Evolutionary conservation across 495 filamentous ascomycete genomes (phyloP).

Genomic region (Daldinia concentrica): DNA sequence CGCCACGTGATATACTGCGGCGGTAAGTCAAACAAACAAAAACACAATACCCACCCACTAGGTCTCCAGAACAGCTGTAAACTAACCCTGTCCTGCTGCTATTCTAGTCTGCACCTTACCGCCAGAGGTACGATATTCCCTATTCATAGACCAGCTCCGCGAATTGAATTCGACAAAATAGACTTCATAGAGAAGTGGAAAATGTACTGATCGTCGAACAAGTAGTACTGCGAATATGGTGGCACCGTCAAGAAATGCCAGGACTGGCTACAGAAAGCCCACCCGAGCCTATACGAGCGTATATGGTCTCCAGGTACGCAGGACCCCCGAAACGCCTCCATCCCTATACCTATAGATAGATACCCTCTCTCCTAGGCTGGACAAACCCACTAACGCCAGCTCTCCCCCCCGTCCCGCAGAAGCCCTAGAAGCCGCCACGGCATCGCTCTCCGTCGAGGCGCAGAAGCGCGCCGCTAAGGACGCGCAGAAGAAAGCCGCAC

Average conservation of each 20-base stretch:
- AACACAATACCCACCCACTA: conserved; percentile 8
- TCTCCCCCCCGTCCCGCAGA: conserved; percentile 59
- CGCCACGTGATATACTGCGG: conserved; percentile 81
- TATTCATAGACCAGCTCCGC: background rate
- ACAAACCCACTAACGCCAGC: conserved; percentile 27
- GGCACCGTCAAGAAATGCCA: conserved; percentile 98
- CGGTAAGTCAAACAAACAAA: conserved; percentile 62
- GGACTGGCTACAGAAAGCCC: conserved; percentile 85
- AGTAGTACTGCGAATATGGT: conserved; percentile 97
- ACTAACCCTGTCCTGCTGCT: conserved; percentile 17
- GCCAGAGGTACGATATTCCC: conserved; percentile 76
- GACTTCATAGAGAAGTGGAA: background rate
- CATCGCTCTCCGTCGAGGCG: conserved; percentile 84
- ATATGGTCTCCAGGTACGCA: conserved; percentile 84
- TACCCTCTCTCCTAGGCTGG: background rate
- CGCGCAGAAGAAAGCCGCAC: conserved; percentile 91
- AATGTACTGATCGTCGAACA: conserved; percentile 37
- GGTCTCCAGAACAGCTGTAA: background rate
- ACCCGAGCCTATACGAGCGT: conserved; percentile 74
- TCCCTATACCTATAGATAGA: background rate
- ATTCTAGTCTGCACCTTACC: conserved; percentile 86
- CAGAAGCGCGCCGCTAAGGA: conserved; percentile 94
- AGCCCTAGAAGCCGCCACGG: conserved; percentile 81
- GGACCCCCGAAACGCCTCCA: background rate
- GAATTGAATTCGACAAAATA: background rate